phyloP scores from a whole-genome alignment of 371 early-diverging fungal species.

The Batrachochytrium dendrobatidis region DNA sequence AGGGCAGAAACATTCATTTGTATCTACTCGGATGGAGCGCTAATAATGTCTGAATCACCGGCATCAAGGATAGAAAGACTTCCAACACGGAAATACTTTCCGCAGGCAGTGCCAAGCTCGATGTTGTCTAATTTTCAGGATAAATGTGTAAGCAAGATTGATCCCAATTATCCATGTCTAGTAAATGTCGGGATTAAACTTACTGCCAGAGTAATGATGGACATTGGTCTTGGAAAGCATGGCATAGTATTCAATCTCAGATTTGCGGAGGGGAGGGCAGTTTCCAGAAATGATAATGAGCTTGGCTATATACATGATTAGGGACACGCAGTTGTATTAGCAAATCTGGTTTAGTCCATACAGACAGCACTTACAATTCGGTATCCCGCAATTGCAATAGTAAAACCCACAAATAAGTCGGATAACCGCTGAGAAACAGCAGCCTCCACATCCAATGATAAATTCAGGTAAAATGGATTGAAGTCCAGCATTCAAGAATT shows the following conservation, averaged over 20 bases:
- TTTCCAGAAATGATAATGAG: conserved; percentile 96
- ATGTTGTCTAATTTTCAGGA: conserved; percentile 97
- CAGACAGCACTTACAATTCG: too few species aligned
- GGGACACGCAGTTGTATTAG: too few species aligned
- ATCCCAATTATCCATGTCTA: conserved; percentile 6
- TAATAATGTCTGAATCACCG: conserved; percentile 89
- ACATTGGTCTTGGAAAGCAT: conserved; percentile 99
- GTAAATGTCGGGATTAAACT: conserved; percentile 18
- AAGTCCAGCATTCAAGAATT: conserved; percentile 40
- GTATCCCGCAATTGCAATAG: too few species aligned
- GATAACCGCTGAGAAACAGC: too few species aligned
- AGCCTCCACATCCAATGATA: too few species aligned
- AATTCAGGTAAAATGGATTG: too few species aligned
- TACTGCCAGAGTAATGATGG: conserved; percentile 94
- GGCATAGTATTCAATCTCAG: conserved; percentile 99
- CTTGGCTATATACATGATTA: conserved; percentile 73
- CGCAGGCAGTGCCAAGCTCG: conserved; percentile 98
- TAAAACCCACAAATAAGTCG: conserved; percentile 5
- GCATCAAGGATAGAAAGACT: conserved; percentile 94
- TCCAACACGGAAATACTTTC: conserved; percentile 98
- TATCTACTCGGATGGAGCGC: conserved; percentile 9
- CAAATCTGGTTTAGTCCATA: too few species aligned
- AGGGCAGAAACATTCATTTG: too few species aligned
- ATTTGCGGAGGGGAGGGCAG: conserved; percentile 98
- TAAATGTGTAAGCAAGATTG: not conserved